Percentiles rank a stretch among this genome's conserved stretches.
phyloP scores from a whole-genome alignment of 768 basidiomycete genomes.

The Paxillus involutus region DNA sequence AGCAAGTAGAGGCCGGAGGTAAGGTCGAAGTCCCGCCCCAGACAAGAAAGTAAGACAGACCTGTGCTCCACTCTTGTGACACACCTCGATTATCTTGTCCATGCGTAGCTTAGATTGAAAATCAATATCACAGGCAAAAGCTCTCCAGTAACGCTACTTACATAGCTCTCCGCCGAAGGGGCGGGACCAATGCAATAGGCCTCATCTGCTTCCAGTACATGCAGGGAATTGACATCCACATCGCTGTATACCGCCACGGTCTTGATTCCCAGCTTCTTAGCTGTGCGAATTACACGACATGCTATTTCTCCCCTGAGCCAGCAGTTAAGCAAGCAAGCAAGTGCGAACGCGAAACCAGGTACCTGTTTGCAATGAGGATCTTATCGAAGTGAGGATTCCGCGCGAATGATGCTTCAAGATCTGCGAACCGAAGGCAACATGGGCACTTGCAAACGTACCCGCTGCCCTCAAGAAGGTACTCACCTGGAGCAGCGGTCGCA shows the following conservation, averaged over 20 bases:
- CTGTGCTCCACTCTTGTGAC: conserved; percentile 80
- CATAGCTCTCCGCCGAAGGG: conserved; percentile 85
- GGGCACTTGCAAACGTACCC: background rate
- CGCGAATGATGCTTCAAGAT: background rate
- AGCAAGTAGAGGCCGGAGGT: conserved; percentile 2
- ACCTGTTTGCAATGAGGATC: conserved; percentile 91
- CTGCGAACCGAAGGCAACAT: background rate
- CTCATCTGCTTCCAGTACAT: conserved; percentile 85
- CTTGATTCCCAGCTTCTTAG: conserved; percentile 82
- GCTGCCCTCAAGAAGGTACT: background rate
- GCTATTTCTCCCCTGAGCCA: conserved; percentile 85
- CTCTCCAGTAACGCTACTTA: conserved; percentile 38
- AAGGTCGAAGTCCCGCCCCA: background rate
- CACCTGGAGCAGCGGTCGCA: conserved; percentile 17
- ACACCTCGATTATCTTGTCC: conserved; percentile 87
- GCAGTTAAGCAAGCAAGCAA: background rate
- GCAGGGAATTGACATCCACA: conserved; percentile 76
- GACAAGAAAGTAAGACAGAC: conserved; percentile 37
- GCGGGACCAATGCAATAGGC: conserved; percentile 95
- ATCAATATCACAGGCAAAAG: background rate
- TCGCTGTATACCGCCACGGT: conserved; percentile 93
- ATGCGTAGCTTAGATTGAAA: conserved; percentile 60
- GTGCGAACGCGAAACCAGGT: conserved; percentile 4
- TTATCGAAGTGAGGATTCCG: conserved; percentile 76
- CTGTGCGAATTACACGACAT: conserved; percentile 91